Evolutionary conservation across 805 yeast genomes (phyloP), one percentile per base, ranked within the genome.

Genomic region (Sugiyamaella chiloensis): DNA sequence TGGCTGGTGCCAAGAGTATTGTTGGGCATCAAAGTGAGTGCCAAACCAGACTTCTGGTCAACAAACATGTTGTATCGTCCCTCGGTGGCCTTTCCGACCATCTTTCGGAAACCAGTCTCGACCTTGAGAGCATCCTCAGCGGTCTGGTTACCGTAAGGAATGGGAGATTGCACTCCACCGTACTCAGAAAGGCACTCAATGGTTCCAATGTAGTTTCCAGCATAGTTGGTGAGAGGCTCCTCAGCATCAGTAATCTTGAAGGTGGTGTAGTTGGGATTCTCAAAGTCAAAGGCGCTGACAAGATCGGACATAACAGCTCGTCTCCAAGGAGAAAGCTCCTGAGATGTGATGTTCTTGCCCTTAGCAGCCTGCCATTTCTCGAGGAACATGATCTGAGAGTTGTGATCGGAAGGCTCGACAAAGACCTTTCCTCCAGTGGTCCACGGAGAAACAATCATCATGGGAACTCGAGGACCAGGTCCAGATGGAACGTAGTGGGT

Each of bases 371-470:
- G 57, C 61, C 61, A 58, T 34, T 48, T 23, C 47, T 58, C 61
- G 8, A 57, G 40, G 47, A 58, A 57, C 49, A 57, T 24, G 19
- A 58, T 50, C 43, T 55, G 59, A 11, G 61, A 58, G 32, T 45
- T 54, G 44, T 58, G 61, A 42, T 58, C 61, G 20, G 58, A 30
- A 12, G 61, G 60, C 37, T 52, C 60, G 17, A 59, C 50, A 46
- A 48, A 58, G 8, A 58, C 61, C 9, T 52, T 16, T 11, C 60
- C 58, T n/a, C 61, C 61, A 24, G 58, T 54, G 20, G 60, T 52
- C 58, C 59, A 58, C 7, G 61, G 61, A 5, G 61, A 58, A 24
- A 57, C 37, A n/a, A 52, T 53, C 30, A 42, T 49, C 42, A 56
- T 49, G 8, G 60, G 60, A 29, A 56, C 56, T 34, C 60, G 49